Conservation (phyloP, 306 rosid species). For the Pterocarpus santalinus region DNA sequence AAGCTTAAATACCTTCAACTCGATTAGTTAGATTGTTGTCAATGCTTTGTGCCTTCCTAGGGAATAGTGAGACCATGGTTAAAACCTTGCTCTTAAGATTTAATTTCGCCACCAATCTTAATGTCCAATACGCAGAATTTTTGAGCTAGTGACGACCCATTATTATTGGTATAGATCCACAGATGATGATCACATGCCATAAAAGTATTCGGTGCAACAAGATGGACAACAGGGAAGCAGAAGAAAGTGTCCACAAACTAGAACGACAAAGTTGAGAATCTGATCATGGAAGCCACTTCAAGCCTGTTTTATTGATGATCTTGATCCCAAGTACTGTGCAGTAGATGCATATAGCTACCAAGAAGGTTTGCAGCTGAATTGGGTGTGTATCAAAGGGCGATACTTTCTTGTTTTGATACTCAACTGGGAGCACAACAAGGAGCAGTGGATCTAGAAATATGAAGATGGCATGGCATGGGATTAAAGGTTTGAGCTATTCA, state of each 20-base stretch:
- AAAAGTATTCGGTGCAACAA: background rate
- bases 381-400: conserved; percentile 28
- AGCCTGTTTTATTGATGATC: background rate
- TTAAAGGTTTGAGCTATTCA: too few species aligned
- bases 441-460: conserved; percentile 36
- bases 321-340: conserved; percentile 4
- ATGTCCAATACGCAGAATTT: too few species aligned
- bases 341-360: conserved; percentile 38
- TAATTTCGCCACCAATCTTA: too few species aligned
- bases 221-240: conserved; percentile 32
- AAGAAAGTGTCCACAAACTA: conserved; percentile 37
- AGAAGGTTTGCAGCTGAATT: conserved; percentile 22
- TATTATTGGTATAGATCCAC: conserved; percentile 18
- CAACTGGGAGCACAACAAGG: conserved; percentile 25
- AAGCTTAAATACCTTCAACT: background rate
- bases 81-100: too few species aligned
- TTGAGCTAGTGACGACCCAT: too few species aligned
- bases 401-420: conserved; percentile 31
- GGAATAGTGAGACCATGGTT: too few species aligned
- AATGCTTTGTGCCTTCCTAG: too few species aligned
- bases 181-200: conserved; percentile 29
- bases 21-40: too few species aligned
- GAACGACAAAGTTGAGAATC: conserved; percentile 15
- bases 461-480: conserved; percentile 34
- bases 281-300: background rate